A percentile compares a stretch with the other conserved stretches of the same genome.
These are phyloP conservation scores for Nicotiana sylvestris DNA, from an alignment of 257 asterid species.

Conservation along the genomic window DNA sequence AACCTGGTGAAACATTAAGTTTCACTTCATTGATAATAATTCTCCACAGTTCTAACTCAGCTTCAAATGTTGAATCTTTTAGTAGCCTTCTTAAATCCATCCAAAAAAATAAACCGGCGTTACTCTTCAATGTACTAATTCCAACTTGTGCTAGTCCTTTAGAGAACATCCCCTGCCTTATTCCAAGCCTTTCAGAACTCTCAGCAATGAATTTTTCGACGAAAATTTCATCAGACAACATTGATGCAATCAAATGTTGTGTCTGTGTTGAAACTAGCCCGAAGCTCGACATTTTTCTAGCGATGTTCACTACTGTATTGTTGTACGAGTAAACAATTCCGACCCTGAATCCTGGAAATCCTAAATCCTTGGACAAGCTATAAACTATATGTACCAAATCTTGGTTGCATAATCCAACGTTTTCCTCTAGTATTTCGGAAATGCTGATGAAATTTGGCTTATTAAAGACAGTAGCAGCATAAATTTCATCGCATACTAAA, in stretches of 20 bases:
- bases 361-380: constrained; percentile 80
- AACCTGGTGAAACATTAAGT: constrained; percentile 79
- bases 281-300: constrained; percentile 83
- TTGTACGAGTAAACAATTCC: constrained; percentile 78
- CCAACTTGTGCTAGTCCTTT: constrained; percentile 50
- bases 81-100: constrained; percentile 61
- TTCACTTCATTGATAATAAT: constrained; percentile 53
- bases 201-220: constrained; percentile 38
- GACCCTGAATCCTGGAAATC: constrained; percentile 81
- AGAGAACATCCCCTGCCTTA: constrained; percentile 37
- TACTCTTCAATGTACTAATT: constrained; percentile 44
- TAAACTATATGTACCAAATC: constrained; percentile 69
- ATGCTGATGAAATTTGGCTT: constrained; percentile 60
- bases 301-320: constrained; percentile 42
- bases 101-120: constrained; percentile 61
- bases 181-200: constrained; percentile 45
- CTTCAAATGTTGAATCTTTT: constrained; percentile 44
- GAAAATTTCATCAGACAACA: constrained; percentile 59
- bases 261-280: constrained; percentile 82
- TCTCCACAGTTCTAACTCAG: constrained; percentile 61
- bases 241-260: constrained; percentile 55
- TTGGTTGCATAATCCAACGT: constrained; percentile 23
- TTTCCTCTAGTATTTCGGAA: constrained; percentile 55
- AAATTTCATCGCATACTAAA: constrained; percentile 73
- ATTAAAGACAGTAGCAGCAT: constrained; percentile 77